Base-by-base conservation (phyloP, 306 rosid species). In the Trifolium repens region DNA sequence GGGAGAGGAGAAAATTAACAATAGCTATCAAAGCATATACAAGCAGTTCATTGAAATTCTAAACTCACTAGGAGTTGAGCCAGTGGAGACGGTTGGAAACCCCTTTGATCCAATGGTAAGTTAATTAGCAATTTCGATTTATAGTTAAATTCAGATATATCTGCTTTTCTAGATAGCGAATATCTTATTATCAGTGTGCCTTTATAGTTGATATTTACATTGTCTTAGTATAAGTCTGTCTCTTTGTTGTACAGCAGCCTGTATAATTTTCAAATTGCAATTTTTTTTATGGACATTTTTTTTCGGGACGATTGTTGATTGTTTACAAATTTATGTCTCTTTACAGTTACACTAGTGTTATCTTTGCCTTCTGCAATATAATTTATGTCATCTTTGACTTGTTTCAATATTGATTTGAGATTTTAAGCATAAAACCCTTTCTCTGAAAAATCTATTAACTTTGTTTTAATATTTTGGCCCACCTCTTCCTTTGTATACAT, bases 91-190 rank as follows among this genome's bases (percentile, higher is more conserved):
- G 5, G 83, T 88, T 80, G 98, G 98, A 73, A 87, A 65, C 34
- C 89, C 94, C 78, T 94, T 94, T 83, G 96, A 94, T 80, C 98
- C 98, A 16, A 76, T 87, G 97, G 98, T 94, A 87, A 87, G 97
- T 84, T 78, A 14, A 75, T 77, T 40, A 59, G 30, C 68, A 66
- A 46, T 78, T 78, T 42, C 44, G 24, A 46, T 58, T 26, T 73
- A 44, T 81, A 13, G 64, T 30, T 5, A n/a, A 60, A 11, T 64
- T 57, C 54, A 66, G 77, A 34, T 54, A 47, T 67, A 47, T 59
- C 63, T 63, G 57, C 63, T 64, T 69, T 69, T 57, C 44, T 22
- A 43, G 54, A 30, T 42, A 53, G 69, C 57, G 2, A 54, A 0
- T 15, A 5, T 39, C 7, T 75, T n/a, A 17, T 32, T 35, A n/a